A percentile compares a stretch with the other conserved stretches of the same genome.
Conservation (phyloP, 805 yeast genomes). For the Pichia phayaonensis region DNA sequence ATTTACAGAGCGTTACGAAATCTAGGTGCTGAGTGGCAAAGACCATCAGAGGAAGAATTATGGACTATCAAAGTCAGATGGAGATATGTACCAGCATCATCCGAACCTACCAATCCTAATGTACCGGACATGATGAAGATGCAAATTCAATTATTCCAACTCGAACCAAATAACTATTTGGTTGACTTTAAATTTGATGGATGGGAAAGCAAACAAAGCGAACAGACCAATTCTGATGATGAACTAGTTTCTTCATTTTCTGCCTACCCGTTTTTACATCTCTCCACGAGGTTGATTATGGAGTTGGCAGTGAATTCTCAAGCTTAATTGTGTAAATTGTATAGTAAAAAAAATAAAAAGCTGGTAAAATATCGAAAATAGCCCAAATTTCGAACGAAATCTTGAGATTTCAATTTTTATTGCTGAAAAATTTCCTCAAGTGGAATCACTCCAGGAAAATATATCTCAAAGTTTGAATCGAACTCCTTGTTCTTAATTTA, state of each 20-base stretch:
- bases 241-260: slow-evolving; percentile 86
- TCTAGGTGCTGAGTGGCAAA: slow-evolving; percentile 95
- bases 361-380: too few relatives aligned
- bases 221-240: slow-evolving; percentile 30
- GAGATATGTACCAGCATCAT: slow-evolving; percentile 50
- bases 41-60: slow-evolving; percentile 86
- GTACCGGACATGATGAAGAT: slow-evolving; percentile 84
- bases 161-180: slow-evolving; percentile 90
- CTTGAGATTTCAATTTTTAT: too few relatives aligned
- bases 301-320: slow-evolving; percentile 94
- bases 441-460: too few relatives aligned
- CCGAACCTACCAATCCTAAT: slow-evolving; percentile 15
- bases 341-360: background rate
- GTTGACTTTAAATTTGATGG: slow-evolving; percentile 98
- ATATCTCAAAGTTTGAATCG: too few relatives aligned
- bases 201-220: slow-evolving; percentile 59
- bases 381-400: too few relatives aligned
- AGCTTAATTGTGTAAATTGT: slow-evolving; percentile 14
- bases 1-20: slow-evolving; percentile 89
- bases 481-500: too few relatives aligned
- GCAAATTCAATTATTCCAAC: slow-evolving; percentile 92
- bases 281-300: slow-evolving; percentile 89
- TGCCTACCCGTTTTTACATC: slow-evolving; percentile 90
- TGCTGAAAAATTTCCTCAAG: too few relatives aligned
- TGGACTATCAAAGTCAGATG: slow-evolving; percentile 97